Evolutionary conservation across 768 basidiomycete genomes (phyloP).

Genomic region (Boletus edulis): DNA sequence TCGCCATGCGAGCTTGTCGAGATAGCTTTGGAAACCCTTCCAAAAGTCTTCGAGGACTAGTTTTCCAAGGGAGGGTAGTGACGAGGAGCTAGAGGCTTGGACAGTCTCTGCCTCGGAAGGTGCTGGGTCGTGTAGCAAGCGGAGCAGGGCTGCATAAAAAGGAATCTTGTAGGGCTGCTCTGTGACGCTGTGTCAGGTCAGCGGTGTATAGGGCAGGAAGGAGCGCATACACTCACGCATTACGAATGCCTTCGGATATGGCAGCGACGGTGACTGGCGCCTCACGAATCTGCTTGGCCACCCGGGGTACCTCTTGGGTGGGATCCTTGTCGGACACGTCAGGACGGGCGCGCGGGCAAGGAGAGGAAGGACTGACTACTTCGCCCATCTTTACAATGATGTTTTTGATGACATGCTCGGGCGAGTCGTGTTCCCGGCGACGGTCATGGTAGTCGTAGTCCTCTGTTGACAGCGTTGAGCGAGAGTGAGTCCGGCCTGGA

Average conservation of each 20-base stretch:
- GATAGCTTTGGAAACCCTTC: slow-evolving; percentile 84
- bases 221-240: slow-evolving; percentile 46
- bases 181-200: slow-evolving; percentile 54
- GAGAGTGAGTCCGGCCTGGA: neutral
- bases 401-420: slow-evolving; percentile 67
- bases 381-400: slow-evolving; percentile 75
- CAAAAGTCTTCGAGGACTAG: slow-evolving; percentile 85
- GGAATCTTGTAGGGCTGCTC: slow-evolving; percentile 95
- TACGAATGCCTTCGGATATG: slow-evolving; percentile 72
- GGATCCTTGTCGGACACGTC: slow-evolving; percentile 50
- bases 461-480: slow-evolving; percentile 38
- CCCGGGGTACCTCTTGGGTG: slow-evolving; percentile 61
- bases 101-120: slow-evolving; percentile 33
- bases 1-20: slow-evolving; percentile 90
- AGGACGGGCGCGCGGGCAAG: neutral
- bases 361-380: slow-evolving; percentile 55
- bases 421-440: slow-evolving; percentile 66
- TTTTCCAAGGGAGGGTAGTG: slow-evolving; percentile 51
- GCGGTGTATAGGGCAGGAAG: neutral
- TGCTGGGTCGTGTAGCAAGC: slow-evolving; percentile 54
- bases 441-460: slow-evolving; percentile 62
- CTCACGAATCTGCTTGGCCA: slow-evolving; percentile 66
- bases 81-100: slow-evolving; percentile 28
- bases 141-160: slow-evolving; percentile 79
- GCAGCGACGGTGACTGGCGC: slow-evolving; percentile 56